Evolutionary conservation across 1,139 yeast genomes (phyloP).

Genomic region (Waltiozyma sp.): DNA sequence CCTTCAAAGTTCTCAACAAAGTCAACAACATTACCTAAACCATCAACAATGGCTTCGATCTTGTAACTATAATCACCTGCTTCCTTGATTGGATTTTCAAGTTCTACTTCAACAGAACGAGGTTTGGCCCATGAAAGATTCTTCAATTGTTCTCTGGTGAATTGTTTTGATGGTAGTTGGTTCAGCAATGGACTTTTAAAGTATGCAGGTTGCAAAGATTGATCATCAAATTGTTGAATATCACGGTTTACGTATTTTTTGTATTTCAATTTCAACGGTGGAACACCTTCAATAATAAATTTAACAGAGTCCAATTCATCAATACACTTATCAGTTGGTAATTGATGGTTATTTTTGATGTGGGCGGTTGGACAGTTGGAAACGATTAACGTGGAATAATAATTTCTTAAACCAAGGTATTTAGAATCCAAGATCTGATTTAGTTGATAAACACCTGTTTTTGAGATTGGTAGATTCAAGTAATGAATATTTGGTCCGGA

Average conservation of each 20-base stretch:
- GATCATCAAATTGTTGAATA: slow-evolving; percentile 30
- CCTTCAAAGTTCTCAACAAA: slow-evolving; percentile 29
- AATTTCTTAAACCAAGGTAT: slow-evolving; percentile 51
- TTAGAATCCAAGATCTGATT: slow-evolving; percentile 55
- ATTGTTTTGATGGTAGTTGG: slow-evolving; percentile 13
- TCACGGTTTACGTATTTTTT: slow-evolving; percentile 45
- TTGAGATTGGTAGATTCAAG: slow-evolving; percentile 44
- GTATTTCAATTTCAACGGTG: slow-evolving; percentile 61
- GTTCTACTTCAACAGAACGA: slow-evolving; percentile 34
- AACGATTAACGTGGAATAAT: slow-evolving; percentile 53
- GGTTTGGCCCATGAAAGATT: slow-evolving; percentile 44
- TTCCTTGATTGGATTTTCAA: slow-evolving; percentile 35
- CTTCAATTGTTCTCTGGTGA: slow-evolving; percentile 23
- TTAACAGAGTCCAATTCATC: slow-evolving; percentile 47
- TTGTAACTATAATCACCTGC: slow-evolving; percentile 58
- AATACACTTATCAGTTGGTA: slow-evolving; percentile 45
- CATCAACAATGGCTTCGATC: slow-evolving; percentile 59
- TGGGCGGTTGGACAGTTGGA: slow-evolving; percentile 62
- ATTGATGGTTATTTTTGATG: slow-evolving; percentile 15
- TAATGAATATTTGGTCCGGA: slow-evolving; percentile 27
- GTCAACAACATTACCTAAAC: slow-evolving; percentile 57
- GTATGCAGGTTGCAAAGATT: slow-evolving; percentile 36
- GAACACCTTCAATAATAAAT: slow-evolving; percentile 57
- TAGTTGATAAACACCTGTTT: slow-evolving; percentile 69
- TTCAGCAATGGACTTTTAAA: slow-evolving; percentile 26